These are phyloP conservation scores for Litchi chinensis DNA, from an alignment of 345 rosid species.

Conservation along the genomic window DNA sequence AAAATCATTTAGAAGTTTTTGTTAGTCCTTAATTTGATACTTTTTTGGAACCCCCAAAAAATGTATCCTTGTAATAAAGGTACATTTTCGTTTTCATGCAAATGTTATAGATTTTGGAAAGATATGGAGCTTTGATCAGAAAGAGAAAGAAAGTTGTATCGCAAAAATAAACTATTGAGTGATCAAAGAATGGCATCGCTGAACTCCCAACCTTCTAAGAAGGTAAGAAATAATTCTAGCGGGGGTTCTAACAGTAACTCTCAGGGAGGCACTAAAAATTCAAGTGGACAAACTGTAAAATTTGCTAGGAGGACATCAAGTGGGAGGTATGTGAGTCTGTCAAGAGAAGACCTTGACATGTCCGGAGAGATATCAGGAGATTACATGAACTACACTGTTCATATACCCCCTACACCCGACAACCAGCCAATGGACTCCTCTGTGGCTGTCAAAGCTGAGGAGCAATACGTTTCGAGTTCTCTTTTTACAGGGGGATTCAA, in stretches of 20 bases:
- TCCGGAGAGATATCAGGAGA: conserved; percentile 81
- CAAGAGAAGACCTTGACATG: conserved; percentile 82
- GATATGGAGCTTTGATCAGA: not conserved
- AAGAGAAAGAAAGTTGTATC: not conserved
- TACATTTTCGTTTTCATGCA: conserved; percentile 15
- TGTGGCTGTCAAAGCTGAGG: conserved; percentile 38
- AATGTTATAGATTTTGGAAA: not conserved
- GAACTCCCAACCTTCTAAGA: conserved; percentile 61
- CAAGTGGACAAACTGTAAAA: conserved; percentile 78
- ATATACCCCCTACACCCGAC: conserved; percentile 92
- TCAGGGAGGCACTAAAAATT: conserved; percentile 13
- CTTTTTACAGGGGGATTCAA: conserved; percentile 94
- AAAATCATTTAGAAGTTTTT: not conserved
- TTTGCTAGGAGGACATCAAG: conserved; percentile 90
- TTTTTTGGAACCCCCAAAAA: no score
- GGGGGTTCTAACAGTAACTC: conserved; percentile 40
- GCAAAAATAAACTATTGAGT: not conserved
- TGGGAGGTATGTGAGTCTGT: conserved; percentile 89
- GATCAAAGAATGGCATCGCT: conserved; percentile 53
- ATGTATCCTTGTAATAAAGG: not conserved
- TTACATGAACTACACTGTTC: conserved; percentile 88
- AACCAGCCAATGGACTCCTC: conserved; percentile 83
- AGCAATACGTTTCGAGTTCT: conserved; percentile 90
- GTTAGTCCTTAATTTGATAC: not conserved
- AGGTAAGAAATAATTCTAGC: conserved; percentile 47